Base-by-base conservation (phyloP, 331 rosid species). In the Saraca asoca region DNA sequence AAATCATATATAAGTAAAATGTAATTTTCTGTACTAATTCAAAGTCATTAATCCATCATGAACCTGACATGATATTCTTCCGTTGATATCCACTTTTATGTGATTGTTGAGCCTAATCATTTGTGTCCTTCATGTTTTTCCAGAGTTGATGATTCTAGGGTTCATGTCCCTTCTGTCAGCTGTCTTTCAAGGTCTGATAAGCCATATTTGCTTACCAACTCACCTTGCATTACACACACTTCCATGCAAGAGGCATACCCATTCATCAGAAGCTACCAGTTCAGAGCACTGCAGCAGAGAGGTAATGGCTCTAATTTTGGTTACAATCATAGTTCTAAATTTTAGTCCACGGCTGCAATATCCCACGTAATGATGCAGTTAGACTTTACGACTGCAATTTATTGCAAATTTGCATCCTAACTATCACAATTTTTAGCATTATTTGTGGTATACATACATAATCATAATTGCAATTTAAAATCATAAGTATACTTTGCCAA, bases 71-170 rank as follows among this genome's bases (percentile, higher is more conserved):
- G 51, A 54, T 39, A 4, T 14, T 51, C 37, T 66, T 42, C 50
- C 33, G 39, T 9, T 9, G 20, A 56, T 46, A 49, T 55, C 38
- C 33, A 44, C 19, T 54, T 55, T 29, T 20, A 43, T 20, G 43
- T 29, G 20, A 71, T 51, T 78, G 19, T 17, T 38, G 34, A 51
- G 52, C 65, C 82, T 82, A 68, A 78, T 58, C 65, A 52, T 37
- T 24, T 72, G 69, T 73, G 55, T 39, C 34, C 19, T 42, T 50
- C 73, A 12, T 71, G 57, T 33, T 56, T 51, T 62, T 57, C 59
- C 96, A 90, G 98, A 93, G 51, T 74, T 93, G 87, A 93, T 93
- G 95, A 85, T 93, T 75, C 76, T 93, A 64, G 96, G 98, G 75
- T 93, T 93, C 79, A 93, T 93, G 58, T 93, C 97, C 65, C 90